Evolutionary conservation across 2,329 filamentous ascomycete genomes (phyloP).

Genomic region (Alternaria sp.): DNA sequence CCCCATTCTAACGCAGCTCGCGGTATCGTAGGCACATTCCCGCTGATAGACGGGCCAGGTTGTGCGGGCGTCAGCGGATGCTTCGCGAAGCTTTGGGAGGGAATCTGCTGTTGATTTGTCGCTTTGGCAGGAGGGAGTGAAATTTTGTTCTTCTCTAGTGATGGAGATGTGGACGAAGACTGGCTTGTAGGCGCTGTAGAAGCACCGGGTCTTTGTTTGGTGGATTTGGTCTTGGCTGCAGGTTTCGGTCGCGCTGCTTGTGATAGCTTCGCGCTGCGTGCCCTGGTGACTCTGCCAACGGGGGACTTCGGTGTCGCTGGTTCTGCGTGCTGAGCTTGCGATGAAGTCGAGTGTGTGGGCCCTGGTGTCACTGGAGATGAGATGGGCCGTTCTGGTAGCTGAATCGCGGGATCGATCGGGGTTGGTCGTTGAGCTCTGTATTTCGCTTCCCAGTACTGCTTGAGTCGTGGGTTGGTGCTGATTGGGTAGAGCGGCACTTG

Average conservation of each 20-base stretch:
- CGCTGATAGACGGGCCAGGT: not conserved
- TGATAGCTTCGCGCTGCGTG: not conserved
- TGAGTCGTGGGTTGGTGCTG: not conserved
- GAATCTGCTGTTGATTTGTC: not conserved
- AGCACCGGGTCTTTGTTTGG: not conserved
- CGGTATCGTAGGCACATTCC: not conserved
- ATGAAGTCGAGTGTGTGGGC: too few relatives aligned
- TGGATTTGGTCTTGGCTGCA: not conserved
- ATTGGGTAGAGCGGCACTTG: conserved; percentile 21
- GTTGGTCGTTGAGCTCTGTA: not conserved
- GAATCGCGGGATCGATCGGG: not conserved
- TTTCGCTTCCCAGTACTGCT: conserved; percentile 9
- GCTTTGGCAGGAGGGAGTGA: not conserved
- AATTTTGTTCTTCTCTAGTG: fast-evolving
- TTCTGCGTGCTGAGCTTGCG: not conserved
- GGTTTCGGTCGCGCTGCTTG: not conserved
- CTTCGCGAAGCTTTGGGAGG: too few relatives aligned
- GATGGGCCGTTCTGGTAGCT: not conserved
- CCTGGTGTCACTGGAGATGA: not conserved
- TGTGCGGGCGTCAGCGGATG: not conserved
- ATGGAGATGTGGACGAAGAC: not conserved
- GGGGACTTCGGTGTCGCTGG: not conserved
- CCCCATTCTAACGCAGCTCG: not conserved
- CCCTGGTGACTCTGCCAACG: not conserved
- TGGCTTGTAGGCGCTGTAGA: too few relatives aligned